These are phyloP conservation scores for Porcisia hertigi DNA, from an alignment of 208 protist species.

Conservation along the genomic window DNA sequence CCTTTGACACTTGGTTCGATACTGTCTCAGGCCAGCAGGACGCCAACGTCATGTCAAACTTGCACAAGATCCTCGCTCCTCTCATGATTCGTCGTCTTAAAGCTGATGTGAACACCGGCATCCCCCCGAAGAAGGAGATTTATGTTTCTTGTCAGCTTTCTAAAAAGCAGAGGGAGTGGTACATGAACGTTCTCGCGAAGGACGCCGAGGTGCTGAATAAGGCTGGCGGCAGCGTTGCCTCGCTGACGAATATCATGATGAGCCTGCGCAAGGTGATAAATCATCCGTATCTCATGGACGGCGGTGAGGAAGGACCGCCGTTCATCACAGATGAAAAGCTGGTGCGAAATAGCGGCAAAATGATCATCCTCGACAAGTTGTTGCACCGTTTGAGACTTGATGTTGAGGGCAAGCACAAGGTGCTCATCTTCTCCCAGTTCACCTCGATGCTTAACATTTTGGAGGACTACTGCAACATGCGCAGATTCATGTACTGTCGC, in stretches of 20 bases:
- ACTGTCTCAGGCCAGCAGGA: conserved; percentile 81
- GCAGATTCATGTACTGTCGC: conserved; percentile 81
- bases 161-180: conserved; percentile 95
- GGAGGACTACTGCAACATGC: conserved; percentile 90
- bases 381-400: conserved; percentile 77
- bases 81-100: conserved; percentile 98
- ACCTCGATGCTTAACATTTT: conserved; percentile 92
- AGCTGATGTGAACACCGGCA: conserved; percentile 93
- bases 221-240: conserved; percentile 47
- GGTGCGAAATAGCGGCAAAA: conserved; percentile 93
- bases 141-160: conserved; percentile 95
- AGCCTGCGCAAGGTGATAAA: conserved; percentile 94
- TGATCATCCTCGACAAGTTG: conserved; percentile 95
- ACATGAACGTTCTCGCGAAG: conserved; percentile 94
- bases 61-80: conserved; percentile 94
- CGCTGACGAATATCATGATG: conserved; percentile 90
- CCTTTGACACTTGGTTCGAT: conserved; percentile 95
- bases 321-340: conserved; percentile 92
- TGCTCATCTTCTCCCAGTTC: conserved; percentile 99
- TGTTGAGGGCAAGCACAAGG: conserved; percentile 85
- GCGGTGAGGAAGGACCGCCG: conserved; percentile 90
- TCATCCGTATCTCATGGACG: conserved; percentile 96
- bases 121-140: conserved; percentile 98
- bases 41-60: conserved; percentile 72
- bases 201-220: conserved; percentile 96